Evolutionary conservation across 176 grass and related monocot genomes (phyloP).

Genomic region (Aegilops longissima): DNA sequence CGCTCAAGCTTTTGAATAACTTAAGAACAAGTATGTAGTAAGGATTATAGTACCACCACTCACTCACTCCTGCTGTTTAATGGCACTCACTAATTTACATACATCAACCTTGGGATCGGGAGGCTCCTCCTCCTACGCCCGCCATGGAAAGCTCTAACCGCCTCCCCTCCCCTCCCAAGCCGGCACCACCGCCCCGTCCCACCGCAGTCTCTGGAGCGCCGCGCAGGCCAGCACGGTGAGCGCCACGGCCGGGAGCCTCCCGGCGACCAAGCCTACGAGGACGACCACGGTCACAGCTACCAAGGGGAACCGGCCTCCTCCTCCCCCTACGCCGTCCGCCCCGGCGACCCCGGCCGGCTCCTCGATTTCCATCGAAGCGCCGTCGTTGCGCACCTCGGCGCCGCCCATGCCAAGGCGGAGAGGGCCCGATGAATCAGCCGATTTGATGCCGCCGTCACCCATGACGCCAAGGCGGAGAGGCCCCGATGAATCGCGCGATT

Average conservation of each 20-base stretch:
- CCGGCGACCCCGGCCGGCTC: background rate
- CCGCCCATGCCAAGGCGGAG: background rate
- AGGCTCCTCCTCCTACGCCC: background rate
- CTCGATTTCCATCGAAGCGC: background rate
- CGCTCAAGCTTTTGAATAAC: background rate
- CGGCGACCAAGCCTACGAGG: slow-evolving; percentile 64
- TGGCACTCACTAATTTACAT: slow-evolving; percentile 35
- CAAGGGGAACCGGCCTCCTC: slow-evolving; percentile 11
- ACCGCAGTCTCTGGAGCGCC: slow-evolving; percentile 5
- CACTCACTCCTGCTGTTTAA: slow-evolving; percentile 11
- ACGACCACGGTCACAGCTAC: slow-evolving; percentile 30
- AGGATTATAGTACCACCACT: background rate
- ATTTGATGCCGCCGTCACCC: too few species aligned
- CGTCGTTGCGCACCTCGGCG: background rate
- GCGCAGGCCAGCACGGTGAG: slow-evolving; percentile 49
- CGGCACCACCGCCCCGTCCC: background rate
- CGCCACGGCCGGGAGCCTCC: slow-evolving; percentile 56
- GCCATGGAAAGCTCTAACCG: background rate
- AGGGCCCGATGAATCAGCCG: background rate
- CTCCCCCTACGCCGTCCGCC: background rate
- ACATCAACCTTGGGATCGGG: background rate
- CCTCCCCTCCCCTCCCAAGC: background rate
- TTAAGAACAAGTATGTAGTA: background rate
- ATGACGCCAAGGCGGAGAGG: background rate
- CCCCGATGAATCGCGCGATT: background rate